These are phyloP conservation scores for Tremella mesenterica DNA, from an alignment of 768 basidiomycete genomes.

Conservation along the genomic window DNA sequence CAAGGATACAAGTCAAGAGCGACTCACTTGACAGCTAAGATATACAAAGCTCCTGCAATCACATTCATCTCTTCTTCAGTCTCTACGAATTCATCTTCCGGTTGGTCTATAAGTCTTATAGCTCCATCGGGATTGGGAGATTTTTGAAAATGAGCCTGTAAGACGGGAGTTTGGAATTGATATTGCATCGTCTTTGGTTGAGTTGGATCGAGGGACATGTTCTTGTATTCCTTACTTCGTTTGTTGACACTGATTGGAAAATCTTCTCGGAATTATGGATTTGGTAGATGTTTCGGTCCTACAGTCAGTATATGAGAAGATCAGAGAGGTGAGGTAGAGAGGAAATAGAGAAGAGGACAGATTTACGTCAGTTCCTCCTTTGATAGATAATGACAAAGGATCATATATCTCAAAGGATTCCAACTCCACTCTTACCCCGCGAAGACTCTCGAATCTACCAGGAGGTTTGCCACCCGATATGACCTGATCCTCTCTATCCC, in stretches of 20 bases:
- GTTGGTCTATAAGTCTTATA: constrained; percentile 26
- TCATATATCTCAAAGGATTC: not conserved
- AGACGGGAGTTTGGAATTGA: constrained; percentile 15
- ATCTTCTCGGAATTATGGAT: too few species aligned
- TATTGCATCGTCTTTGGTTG: constrained; percentile 26
- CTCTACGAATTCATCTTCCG: constrained; percentile 25
- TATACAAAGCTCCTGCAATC: constrained; percentile 24
- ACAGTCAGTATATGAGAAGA: not conserved
- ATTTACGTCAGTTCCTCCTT: not conserved
- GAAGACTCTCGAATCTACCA: not conserved
- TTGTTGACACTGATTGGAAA: too few species aligned
- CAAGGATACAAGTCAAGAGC: not conserved
- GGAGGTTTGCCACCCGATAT: not conserved
- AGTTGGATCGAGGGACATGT: not conserved
- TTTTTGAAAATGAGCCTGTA: constrained; percentile 23
- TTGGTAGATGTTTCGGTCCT: not conserved
- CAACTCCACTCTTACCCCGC: not conserved
- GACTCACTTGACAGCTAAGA: constrained; percentile 23
- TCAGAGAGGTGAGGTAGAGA: not conserved
- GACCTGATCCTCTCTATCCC: not conserved
- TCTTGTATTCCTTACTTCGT: too few species aligned
- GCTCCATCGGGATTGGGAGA: constrained; percentile 24
- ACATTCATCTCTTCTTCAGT: constrained; percentile 38
- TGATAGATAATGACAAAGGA: not conserved
- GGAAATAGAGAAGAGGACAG: not conserved